phyloP scores from a whole-genome alignment of 2,329 filamentous ascomycete species.

The Lasiodiplodia sp. region DNA sequence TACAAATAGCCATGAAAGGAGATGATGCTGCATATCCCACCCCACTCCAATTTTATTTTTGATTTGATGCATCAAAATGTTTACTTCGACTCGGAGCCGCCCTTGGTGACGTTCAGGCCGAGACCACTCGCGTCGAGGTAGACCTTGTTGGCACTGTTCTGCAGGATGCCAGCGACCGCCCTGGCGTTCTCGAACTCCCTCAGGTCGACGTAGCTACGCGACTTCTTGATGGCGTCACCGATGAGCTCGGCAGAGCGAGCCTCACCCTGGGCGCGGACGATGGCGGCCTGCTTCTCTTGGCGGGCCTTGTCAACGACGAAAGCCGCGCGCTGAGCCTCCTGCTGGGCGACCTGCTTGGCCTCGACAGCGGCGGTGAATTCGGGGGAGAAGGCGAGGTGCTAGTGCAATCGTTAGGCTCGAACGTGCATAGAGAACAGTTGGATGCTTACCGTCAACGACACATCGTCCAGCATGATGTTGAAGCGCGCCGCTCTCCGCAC shows the following conservation, averaged over 20 bases:
- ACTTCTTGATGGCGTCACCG: conserved; percentile 99
- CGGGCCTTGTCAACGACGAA: conserved; percentile 99
- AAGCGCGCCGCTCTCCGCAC: conserved; percentile 90
- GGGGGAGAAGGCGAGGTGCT: conserved; percentile 73
- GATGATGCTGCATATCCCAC: conserved; percentile 9
- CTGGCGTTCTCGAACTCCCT: conserved; percentile 98
- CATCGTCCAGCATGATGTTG: conserved; percentile 97
- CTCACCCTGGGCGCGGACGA: conserved; percentile 98
- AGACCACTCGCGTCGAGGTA: conserved; percentile 91
- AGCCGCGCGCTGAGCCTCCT: conserved; percentile 95
- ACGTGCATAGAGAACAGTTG: conserved; percentile 35
- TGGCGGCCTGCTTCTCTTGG: conserved; percentile 99
- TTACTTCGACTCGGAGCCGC: conserved; percentile 41
- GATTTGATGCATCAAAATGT: too few species aligned
- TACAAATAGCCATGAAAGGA: conserved; percentile 26
- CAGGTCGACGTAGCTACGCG: conserved; percentile 92
- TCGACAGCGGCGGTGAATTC: conserved; percentile 74
- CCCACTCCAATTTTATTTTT: conserved; percentile 6
- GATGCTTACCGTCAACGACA: conserved; percentile 83
- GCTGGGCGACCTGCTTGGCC: conserved; percentile 75
- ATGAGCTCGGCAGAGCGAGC: conserved; percentile 97
- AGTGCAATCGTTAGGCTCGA: conserved; percentile 31
- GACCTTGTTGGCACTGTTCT: conserved; percentile 91
- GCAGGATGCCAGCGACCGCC: conserved; percentile 84
- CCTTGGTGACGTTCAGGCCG: conserved; percentile 79